Evolutionary conservation across 1,139 yeast genomes (phyloP), one percentile per base, ranked within the genome.

Genomic region (Protomyces inouyei): DNA sequence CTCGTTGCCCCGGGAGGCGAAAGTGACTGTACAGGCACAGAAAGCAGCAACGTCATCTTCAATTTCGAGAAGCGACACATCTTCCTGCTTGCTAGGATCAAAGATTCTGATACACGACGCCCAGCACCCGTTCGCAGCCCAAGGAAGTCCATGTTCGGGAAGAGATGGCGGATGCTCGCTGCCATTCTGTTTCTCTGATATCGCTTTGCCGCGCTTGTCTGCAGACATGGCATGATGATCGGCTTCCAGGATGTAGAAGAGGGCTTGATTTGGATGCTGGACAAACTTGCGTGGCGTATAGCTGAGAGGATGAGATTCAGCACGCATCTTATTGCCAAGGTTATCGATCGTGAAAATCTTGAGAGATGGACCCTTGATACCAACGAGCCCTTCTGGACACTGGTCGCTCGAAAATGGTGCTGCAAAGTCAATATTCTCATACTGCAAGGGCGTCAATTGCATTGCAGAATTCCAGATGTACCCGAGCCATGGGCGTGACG

Each of bases 371-470:
- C 80, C 83, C 48, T 79, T 77, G 12, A 87, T 78, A 0, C 89
- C 91, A 32, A 88, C 86, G 12, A 87, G 77, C 3, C 79, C 92
- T 75, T 70, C 81, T 71, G 74, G 84, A 64, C 82, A 84, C 67
- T 87, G 95, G 66, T 82, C 87, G 53, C 89, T 85, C 21, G 79
- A 77, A 71, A 89, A 85, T 0, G 85, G 77, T 1, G 84, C 76
- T 0, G 85, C 82, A 64, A 70, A 69, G 14, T 75, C 75, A 46
- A 79, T 71, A 6, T 74, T 60, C 64, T 76, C 69, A 69, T 74
- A 68, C 61, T 68, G 73, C 65, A 71, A 70, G 60, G 75, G 79
- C 65, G 70, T 73, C 71, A 72, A 71, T 68, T 69, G 75, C 59
- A 72, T 71, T 5, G 68, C 65, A 16, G 66, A 67, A 40, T 69